Evolutionary conservation across 2,329 filamentous ascomycete genomes (phyloP).

Genomic region (Neofusicoccum laricinum): DNA sequence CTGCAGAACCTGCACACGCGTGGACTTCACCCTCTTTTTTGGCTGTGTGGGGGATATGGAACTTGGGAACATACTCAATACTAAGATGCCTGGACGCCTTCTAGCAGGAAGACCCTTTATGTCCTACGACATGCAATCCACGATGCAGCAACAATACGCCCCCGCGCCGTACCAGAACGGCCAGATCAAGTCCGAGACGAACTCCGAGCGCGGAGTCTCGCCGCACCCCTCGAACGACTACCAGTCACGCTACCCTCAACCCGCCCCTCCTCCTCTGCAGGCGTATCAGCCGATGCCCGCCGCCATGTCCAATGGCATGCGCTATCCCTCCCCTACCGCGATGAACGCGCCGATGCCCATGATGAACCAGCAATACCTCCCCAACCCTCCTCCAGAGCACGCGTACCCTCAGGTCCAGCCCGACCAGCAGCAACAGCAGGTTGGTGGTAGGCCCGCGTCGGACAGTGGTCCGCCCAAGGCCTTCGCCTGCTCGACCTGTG

Average conservation of each 20-base stretch:
- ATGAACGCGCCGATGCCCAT: conserved; percentile 52
- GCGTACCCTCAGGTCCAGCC: conserved; percentile 37
- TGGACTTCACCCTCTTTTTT: conserved; percentile 18
- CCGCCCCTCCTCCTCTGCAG: conserved; percentile 52
- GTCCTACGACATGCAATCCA: conserved; percentile 40
- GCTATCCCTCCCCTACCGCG: conserved; percentile 53
- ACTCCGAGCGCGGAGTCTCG: conserved; percentile 57
- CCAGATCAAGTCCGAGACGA: conserved; percentile 56
- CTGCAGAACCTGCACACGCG: conserved; percentile 16
- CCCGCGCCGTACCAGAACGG: conserved; percentile 48
- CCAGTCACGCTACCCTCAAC: conserved; percentile 56
- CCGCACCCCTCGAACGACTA: conserved; percentile 53
- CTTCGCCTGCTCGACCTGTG: conserved; percentile 85
- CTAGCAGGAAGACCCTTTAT: conserved; percentile 29
- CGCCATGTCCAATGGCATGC: conserved; percentile 50
- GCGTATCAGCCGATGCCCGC: conserved; percentile 49
- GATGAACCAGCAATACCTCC: conserved; percentile 55
- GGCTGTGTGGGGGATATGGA: conserved; percentile 32
- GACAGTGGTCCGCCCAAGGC: conserved; percentile 63
- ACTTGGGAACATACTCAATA: conserved; percentile 42
- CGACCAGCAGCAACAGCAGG: conserved; percentile 31
- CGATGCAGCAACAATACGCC: conserved; percentile 43
- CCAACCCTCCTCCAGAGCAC: conserved; percentile 46
- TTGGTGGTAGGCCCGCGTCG: conserved; percentile 41
- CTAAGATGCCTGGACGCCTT: conserved; percentile 39